phyloP scores from a whole-genome alignment of 2,329 filamentous ascomycete genomes.

The Periconia sp. region DNA sequence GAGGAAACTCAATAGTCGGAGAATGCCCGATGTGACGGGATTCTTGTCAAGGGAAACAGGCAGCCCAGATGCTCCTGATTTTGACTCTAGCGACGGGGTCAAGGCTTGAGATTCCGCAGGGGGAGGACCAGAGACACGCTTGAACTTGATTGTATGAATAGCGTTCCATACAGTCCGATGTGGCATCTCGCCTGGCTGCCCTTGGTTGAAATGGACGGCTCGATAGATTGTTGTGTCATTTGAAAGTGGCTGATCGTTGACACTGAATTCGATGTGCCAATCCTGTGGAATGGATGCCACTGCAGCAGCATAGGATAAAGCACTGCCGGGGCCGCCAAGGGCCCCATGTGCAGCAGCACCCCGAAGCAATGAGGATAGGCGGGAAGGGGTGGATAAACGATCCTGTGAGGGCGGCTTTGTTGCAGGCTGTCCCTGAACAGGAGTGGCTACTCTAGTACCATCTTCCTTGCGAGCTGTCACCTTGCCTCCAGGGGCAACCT shows the following conservation, averaged over 20 bases:
- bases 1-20: constrained; percentile 85
- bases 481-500: constrained; percentile 84
- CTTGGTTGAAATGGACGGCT: constrained; percentile 78
- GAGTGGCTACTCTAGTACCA: constrained; percentile 83
- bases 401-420: constrained; percentile 37
- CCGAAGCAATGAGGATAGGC: constrained; percentile 38
- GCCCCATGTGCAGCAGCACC: constrained; percentile 40
- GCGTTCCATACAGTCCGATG: constrained; percentile 86
- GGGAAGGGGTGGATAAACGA: constrained; percentile 34
- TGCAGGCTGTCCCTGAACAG: constrained; percentile 63
- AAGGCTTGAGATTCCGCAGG: constrained; percentile 73
- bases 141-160: constrained; percentile 90
- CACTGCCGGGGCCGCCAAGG: constrained; percentile 51
- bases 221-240: constrained; percentile 97
- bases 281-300: constrained; percentile 83
- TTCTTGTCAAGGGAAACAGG: constrained; percentile 83
- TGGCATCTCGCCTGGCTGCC: constrained; percentile 67
- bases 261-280: constrained; percentile 96
- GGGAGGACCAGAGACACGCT: constrained; percentile 81
- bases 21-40: constrained; percentile 83
- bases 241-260: constrained; percentile 81
- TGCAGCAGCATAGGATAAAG: constrained; percentile 83
- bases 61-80: constrained; percentile 65
- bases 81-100: constrained; percentile 57
- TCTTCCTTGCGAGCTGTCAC: constrained; percentile 92